Evolutionary conservation across 2,329 filamentous ascomycete genomes (phyloP).

Genomic region (Trichoderma semiorbis): DNA sequence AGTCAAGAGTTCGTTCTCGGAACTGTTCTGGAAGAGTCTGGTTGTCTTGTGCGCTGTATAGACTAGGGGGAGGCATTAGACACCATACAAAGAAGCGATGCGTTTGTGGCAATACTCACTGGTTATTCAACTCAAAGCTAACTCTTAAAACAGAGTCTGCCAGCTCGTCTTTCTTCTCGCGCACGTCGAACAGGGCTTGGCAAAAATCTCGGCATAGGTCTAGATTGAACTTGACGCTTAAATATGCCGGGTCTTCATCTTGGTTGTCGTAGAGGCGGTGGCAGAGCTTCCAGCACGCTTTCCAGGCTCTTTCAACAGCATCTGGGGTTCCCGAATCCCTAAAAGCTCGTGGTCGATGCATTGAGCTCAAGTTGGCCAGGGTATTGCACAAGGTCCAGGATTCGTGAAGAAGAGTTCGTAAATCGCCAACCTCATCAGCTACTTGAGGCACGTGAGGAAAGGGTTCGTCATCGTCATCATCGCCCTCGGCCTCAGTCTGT

Average conservation of each 20-base stretch:
- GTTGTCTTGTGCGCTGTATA: conserved; percentile 85
- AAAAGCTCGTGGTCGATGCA: conserved; percentile 76
- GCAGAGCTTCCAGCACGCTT: conserved; percentile 89
- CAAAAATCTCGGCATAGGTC: conserved; percentile 91
- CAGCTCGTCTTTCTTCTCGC: conserved; percentile 71
- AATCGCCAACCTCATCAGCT: conserved; percentile 58
- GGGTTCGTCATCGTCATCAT: conserved; percentile 52
- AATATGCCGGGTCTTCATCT: conserved; percentile 64
- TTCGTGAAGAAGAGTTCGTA: conserved; percentile 76
- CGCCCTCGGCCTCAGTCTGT: conserved; percentile 49
- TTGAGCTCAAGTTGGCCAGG: conserved; percentile 77
- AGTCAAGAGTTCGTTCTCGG: conserved; percentile 84
- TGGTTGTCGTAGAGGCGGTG: conserved; percentile 82
- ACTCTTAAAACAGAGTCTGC: conserved; percentile 85
- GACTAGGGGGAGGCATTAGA: conserved; percentile 39
- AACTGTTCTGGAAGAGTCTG: conserved; percentile 80
- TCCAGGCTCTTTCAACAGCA: conserved; percentile 85
- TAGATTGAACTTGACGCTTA: conserved; percentile 69
- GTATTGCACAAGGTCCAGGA: conserved; percentile 96
- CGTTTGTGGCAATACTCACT: conserved; percentile 46
- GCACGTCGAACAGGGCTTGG: conserved; percentile 83
- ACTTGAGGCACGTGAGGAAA: conserved; percentile 1
- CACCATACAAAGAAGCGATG: neutral
- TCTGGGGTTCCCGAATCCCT: conserved; percentile 70
- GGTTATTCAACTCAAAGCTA: conserved; percentile 93